Evolutionary conservation across 805 yeast genomes (phyloP), one percentile per base, ranked within the genome.

Genomic region (Blastobotrys parvus): DNA sequence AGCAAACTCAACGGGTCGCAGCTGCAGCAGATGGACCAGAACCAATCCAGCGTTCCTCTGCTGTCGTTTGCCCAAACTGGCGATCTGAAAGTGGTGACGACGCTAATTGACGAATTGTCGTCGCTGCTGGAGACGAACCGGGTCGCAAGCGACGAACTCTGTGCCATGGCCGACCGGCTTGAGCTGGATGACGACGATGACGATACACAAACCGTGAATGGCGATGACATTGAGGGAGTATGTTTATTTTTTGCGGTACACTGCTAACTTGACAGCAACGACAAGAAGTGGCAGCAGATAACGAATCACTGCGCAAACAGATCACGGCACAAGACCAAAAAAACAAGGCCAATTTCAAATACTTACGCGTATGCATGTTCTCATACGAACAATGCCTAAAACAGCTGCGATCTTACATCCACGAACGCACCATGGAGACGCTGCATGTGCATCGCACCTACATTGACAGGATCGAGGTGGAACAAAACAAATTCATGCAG

Each of bases 81-180:
- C 55, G 58, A 64, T 51, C 37, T 65, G 13, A 45, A 45, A 30
- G 53, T 56, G 8, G 49, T 59, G 31, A 36, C 46, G 13, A 11
- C 41, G 10, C 51, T 59, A 7, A 46, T 59, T 6, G 52, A 51
- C 38, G 48, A 51, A 21, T 49, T 59, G 10, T 17, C 51, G 2
- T 20, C 22, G 3, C 49, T 49, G 33, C 46, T 58, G 23, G 49
- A 43, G 2, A 20, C 35, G 13, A 54, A 54, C 35, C 49, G 59
- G 1, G 37, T 25, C 4, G 55, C 49, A 0, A 44, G 57, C 2
- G 53, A 57, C 41, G 39, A 33, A 21, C 36, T 57, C 48, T 27
- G 50, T 41, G 19, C 50, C 22, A 39, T 47, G 6, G 47, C 45
- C 3, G 53, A 48, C 27, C 18, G 32, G 33, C 47, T 48, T 35